Base-by-base conservation (phyloP, 1,284 basidiomycete species). In the Pyrrhoderma noxium region DNA sequence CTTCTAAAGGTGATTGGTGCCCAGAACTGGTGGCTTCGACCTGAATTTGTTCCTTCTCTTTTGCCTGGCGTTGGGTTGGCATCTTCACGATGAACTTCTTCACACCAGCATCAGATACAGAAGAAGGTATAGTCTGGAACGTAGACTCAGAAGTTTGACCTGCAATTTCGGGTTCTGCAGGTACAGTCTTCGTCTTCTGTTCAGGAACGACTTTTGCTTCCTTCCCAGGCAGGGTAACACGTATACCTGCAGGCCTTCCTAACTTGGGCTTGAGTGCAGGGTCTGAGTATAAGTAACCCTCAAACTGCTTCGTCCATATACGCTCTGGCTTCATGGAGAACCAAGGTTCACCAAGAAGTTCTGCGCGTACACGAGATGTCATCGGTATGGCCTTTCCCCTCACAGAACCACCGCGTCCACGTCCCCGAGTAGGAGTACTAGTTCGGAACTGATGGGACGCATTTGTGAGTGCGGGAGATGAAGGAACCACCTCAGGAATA, bases 231-330 rank as follows among this genome's bases (percentile, higher is more conserved):
- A 89, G 63, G 60, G 76, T 82, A 49, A 89, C 72, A 36, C 80
- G 76, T 56, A 77, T 74, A 14, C 67, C 70, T 21, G 72, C 69
- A 3, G 71, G 74, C 44, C 76, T 74, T 31, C 80, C 78, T 13
- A 66, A 67, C 27, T 78, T 76, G 18, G 77, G 72, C 61, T 80
- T 82, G 18, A 77, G 66, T 21, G 74, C 63, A 18, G 71, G 61
- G 47, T 88, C 84, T 47, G 75, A 72, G 67, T 81, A 82, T 21
- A 89, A 75, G 63, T 79, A 85, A 1, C 70, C 73, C 60, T 89
- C 85, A 56, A 81, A 78, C 53, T 87, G 84, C 59, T 87, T 87
- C 3, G 86, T 89, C 84, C 84, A 89, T 58, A 80, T 74, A 39
- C 74, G 75, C 62, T 89, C 86, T 5, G 85, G 86, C 63, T 85